Conservation (phyloP, 805 yeast genomes). For the Barnettozyma wickerhamii region DNA sequence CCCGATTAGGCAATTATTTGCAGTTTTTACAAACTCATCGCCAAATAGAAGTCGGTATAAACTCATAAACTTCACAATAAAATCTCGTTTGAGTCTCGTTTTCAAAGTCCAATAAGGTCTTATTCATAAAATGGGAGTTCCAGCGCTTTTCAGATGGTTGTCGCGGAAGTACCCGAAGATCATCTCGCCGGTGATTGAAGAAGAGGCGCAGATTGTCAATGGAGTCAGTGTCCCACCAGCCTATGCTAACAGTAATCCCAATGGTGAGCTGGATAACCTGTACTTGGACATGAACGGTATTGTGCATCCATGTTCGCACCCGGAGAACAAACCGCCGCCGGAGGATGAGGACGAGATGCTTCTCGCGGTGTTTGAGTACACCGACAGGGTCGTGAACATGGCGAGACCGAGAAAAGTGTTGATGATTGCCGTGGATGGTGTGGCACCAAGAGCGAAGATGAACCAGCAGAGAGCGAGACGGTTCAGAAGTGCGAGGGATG, state of each 20-base stretch:
- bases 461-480: conserved; percentile 94
- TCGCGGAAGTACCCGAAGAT: conserved; percentile 91
- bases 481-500: conserved; percentile 88
- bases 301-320: conserved; percentile 98
- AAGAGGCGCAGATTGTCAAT: conserved; percentile 51
- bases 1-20: neutral
- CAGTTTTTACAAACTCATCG: too few species aligned
- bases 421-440: conserved; percentile 97
- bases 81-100: too few species aligned
- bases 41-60: too few species aligned
- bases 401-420: conserved; percentile 92
- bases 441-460: conserved; percentile 98
- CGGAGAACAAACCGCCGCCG: conserved; percentile 94
- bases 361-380: conserved; percentile 85
- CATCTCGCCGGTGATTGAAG: conserved; percentile 85
- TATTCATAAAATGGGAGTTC: conserved; percentile 94
- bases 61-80: too few species aligned
- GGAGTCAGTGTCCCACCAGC: conserved; percentile 62
- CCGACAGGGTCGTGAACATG: conserved; percentile 87
- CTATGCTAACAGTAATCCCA: conserved; percentile 78
- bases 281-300: conserved; percentile 98
- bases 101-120: too few species aligned
- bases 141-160: conserved; percentile 96
- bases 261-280: conserved; percentile 91
- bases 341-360: conserved; percentile 97